These are phyloP conservation scores for Puccinia horiana DNA, from an alignment of 1,284 basidiomycete species.

Conservation along the genomic window DNA sequence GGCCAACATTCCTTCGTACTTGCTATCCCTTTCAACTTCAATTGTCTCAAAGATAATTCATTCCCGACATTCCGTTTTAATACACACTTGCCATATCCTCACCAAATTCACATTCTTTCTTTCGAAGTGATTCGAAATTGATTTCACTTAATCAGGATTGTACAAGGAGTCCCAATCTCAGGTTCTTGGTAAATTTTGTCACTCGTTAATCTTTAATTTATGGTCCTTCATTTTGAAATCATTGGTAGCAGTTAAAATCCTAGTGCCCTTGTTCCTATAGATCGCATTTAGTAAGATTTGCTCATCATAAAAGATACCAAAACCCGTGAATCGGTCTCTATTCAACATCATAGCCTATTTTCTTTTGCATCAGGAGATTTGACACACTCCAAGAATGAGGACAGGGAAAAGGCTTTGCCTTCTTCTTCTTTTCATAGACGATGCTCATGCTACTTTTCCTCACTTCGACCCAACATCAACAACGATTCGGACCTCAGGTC, in stretches of 20 bases:
- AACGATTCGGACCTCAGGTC: not conserved
- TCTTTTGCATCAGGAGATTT: not conserved
- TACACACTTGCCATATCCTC: not conserved
- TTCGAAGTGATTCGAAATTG: not conserved
- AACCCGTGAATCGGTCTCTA: not conserved
- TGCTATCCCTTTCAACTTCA: not conserved
- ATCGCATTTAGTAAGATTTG: not conserved
- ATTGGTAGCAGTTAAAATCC: not conserved
- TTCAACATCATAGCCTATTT: not conserved
- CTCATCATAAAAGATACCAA: not conserved
- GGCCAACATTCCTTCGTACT: not conserved
- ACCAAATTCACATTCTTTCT: not conserved
- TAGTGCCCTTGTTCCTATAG: not conserved
- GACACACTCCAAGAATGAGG: not conserved
- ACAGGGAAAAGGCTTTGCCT: slow-evolving; percentile 4
- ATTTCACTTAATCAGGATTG: not conserved
- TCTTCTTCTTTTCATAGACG: not conserved
- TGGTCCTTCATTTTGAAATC: not conserved
- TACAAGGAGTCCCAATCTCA: not conserved
- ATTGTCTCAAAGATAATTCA: not conserved
- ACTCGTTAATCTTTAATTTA: slow-evolving; percentile 9
- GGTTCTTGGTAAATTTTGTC: not conserved
- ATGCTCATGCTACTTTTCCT: not conserved
- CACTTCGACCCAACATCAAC: no score
- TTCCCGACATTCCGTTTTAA: not conserved